These are phyloP conservation scores for Ogataea ganodermae DNA, from an alignment of 805 yeast species.

Conservation along the genomic window DNA sequence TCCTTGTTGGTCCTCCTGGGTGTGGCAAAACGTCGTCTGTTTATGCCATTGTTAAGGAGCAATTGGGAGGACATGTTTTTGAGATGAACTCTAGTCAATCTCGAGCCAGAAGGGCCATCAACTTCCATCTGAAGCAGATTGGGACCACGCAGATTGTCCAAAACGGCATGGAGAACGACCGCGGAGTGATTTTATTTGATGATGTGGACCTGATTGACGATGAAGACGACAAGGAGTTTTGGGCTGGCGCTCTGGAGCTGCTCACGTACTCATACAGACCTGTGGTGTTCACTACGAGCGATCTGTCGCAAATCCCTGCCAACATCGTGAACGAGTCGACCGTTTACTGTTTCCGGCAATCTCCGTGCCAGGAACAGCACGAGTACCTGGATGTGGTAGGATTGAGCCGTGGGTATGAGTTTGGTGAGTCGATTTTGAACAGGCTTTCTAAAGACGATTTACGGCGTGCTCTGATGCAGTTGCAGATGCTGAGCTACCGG, in stretches of 20 bases:
- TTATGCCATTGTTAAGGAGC: constrained; percentile 61
- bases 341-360: constrained; percentile 24
- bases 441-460: constrained; percentile 23
- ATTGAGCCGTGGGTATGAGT: constrained; percentile 26
- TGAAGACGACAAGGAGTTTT: constrained; percentile 74
- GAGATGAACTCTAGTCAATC: constrained; percentile 78
- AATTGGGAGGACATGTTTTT: constrained; percentile 66
- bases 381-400: constrained; percentile 33
- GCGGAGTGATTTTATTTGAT: constrained; percentile 76
- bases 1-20: constrained; percentile 71
- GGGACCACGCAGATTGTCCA: constrained; percentile 84
- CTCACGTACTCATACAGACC: constrained; percentile 43
- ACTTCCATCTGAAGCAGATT: constrained; percentile 67
- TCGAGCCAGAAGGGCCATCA: constrained; percentile 71
- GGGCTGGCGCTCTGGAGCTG: constrained; percentile 69
- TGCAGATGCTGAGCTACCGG: constrained; percentile 32
- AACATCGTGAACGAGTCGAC: constrained; percentile 34
- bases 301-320: constrained; percentile 29
- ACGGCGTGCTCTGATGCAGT: constrained; percentile 32
- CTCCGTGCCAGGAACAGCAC: constrained; percentile 1
- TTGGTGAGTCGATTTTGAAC: constrained; percentile 25
- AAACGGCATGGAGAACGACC: constrained; percentile 30
- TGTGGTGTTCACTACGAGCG: constrained; percentile 34
- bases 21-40: constrained; percentile 78
- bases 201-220: constrained; percentile 83